A percentile compares a stretch with the other conserved stretches of the same genome.
phyloP scores from a whole-genome alignment of 352 stramenopile species.

The Peronospora tabacina region DNA sequence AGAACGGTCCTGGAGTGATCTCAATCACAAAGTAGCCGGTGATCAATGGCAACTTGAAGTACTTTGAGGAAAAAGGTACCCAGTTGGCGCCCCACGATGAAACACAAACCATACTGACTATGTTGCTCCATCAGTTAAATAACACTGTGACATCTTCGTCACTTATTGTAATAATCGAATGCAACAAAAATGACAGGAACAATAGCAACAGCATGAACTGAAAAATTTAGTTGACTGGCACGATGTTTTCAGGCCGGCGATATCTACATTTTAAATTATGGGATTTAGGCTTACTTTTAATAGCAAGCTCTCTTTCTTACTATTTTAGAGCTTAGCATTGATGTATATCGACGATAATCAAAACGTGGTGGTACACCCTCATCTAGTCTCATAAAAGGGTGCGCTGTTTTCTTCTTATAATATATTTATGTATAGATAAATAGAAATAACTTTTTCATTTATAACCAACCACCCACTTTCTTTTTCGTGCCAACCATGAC shows the following conservation, averaged over 20 bases:
- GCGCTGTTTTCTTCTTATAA: not conserved
- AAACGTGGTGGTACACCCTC: no score
- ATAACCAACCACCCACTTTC: no score
- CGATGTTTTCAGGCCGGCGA: no score
- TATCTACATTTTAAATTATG: no score
- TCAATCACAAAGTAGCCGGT: slow-evolving; percentile 24
- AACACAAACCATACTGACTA: slow-evolving; percentile 34
- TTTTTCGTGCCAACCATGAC: slow-evolving; percentile 16
- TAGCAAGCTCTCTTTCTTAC: no score
- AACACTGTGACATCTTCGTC: slow-evolving; percentile 15
- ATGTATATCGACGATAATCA: no score
- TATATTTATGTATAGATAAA: not conserved
- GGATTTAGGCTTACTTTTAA: no score
- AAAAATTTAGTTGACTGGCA: no score
- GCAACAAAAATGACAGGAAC: no score
- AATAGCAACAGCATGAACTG: no score
- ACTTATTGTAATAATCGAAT: not conserved
- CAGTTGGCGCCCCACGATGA: slow-evolving; percentile 40
- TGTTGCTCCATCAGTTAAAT: slow-evolving; percentile 36
- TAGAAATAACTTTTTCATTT: no score
- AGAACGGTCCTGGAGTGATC: slow-evolving; percentile 21
- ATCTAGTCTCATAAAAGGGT: not conserved
- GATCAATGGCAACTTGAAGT: slow-evolving; percentile 26
- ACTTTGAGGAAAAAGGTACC: slow-evolving; percentile 21
- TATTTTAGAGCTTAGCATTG: no score